Evolutionary conservation across 2,329 filamentous ascomycete genomes (phyloP), one percentile per base, ranked within the genome.

Genomic region (Beauveria sp.): DNA sequence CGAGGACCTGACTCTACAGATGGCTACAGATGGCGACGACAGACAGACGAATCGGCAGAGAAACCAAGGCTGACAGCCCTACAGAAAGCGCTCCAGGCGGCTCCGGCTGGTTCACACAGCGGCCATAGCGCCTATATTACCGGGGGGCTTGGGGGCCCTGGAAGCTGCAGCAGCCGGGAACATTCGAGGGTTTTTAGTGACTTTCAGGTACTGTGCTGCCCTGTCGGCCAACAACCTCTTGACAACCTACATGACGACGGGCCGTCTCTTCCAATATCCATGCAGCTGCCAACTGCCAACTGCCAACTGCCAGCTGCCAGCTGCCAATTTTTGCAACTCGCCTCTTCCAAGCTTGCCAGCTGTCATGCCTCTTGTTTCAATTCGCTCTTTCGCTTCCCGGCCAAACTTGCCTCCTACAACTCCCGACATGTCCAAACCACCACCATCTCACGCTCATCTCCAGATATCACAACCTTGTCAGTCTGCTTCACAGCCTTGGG

Each of bases 391-490:
- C 45, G 40, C 16, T 20, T 20, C 45, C 42, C 22, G 16, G 16
- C 6, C 40, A 58, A 52, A 43, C 31, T 3, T 31, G 2, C 45
- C 12, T 52, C 57, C 57, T 60, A 60, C 57, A 60, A 43, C 22
- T 51, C 22, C 57, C 48, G 48, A 46, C 14, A 43, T 31, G 20
- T 7, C 50, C 31, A 16, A 22, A 28, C 20, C 18, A 24, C 12
- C 10, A 26, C 22, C 16, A 9, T 43, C 20, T 28, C 16, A n/a
- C 22, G 12, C 45, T n/a, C 45, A 59, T 52, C 48, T 12, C 34
- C 34, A 50, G 18, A 45, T 22, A 31, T 52, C 48, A 52, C 38
- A 59, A 59, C 48, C 57, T 60, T 43, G 46, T 60, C 57, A 16
- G 38, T 22, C 22, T 22, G 18, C 46, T 52, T 45, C 48, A 34